These are phyloP conservation scores for Uncinocarpus reesii DNA, from an alignment of 2,329 filamentous ascomycete genomes.

Conservation along the genomic window DNA sequence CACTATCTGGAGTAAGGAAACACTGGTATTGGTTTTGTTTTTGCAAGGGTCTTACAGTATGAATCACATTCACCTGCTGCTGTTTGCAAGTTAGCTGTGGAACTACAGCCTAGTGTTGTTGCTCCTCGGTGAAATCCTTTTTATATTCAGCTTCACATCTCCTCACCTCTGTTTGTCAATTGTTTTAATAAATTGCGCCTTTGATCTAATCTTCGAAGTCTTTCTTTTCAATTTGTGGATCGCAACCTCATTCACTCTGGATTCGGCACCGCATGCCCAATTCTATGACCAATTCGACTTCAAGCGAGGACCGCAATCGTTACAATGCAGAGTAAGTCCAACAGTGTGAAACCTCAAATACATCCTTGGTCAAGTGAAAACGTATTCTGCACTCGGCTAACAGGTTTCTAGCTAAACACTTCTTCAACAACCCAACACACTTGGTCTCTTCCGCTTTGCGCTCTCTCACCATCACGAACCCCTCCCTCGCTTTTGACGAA, in stretches of 20 bases:
- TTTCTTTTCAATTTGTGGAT: too few relatives aligned
- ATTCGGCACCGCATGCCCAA: too few relatives aligned
- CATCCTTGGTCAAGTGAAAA: not conserved
- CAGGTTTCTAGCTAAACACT: slow-evolving; percentile 55
- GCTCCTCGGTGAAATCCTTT: not conserved
- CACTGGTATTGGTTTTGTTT: not conserved
- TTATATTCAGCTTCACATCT: too few relatives aligned
- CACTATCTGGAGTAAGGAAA: too few relatives aligned
- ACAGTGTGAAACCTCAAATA: not conserved
- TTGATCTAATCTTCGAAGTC: too few relatives aligned
- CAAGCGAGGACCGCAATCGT: too few relatives aligned
- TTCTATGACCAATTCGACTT: too few relatives aligned
- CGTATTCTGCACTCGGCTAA: slow-evolving; percentile 2
- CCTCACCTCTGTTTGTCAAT: not conserved
- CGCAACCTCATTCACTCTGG: too few relatives aligned
- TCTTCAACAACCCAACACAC: slow-evolving; percentile 71
- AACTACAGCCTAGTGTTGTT: too few relatives aligned
- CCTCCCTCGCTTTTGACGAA: slow-evolving; percentile 65
- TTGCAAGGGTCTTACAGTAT: not conserved
- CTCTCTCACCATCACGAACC: slow-evolving; percentile 72
- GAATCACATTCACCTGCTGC: too few relatives aligned
- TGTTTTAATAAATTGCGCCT: not conserved
- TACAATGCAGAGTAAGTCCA: slow-evolving; percentile 30
- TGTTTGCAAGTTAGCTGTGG: too few relatives aligned
- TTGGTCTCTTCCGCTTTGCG: slow-evolving; percentile 68